Evolutionary conservation across 495 filamentous ascomycete genomes (phyloP), one percentile per base, ranked within the genome.

Genomic region (Parachaetomium inaequale): DNA sequence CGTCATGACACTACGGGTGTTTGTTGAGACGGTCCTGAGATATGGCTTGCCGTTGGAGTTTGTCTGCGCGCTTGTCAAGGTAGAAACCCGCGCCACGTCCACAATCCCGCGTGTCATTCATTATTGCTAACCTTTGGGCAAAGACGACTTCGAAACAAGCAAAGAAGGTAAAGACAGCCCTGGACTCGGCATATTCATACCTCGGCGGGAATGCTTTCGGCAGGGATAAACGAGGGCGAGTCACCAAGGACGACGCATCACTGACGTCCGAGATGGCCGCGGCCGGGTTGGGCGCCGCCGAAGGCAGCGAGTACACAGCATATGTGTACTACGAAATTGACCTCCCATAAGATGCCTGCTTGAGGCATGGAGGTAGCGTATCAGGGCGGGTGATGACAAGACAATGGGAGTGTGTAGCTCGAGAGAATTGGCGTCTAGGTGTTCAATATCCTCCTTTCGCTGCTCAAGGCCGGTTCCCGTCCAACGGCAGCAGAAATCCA

Each of bases 251-350:
- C 68, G 93, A 98, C 73, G 82, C 84, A 34, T 76, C 84, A 28
- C 72, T 85, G 54, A 87, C 88, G 31, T 87, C 84, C 43, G 92
- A 96, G 61, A 91, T 95, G 83, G 89, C 90, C 40, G 84, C 83
- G 2, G 84, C 81, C 2, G 86, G 83, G 21, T 67, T 84, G 36
- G 81, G 77, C 12, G 68, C 75, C 3, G 88, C 85, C 36, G 87
- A 90, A 63, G 86, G 85, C 49, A 84, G 85, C 62, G 94, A 96
- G 69, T 98, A 97, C 77, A 91, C 91, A 59, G 86, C 94, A 31
- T 98, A 95, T 77, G 95, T 97, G 72, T 97, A 91, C 78, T 98
- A 97, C 76, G 91, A 96, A 67, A 92, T 97, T 72, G 88, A 92
- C 71, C 87, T 95, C 71, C 79, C 82, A 49, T 69, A 55, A 47